Evolutionary conservation across 148 eudicot species (phyloP).

Genomic region (Oxyria digyna): DNA sequence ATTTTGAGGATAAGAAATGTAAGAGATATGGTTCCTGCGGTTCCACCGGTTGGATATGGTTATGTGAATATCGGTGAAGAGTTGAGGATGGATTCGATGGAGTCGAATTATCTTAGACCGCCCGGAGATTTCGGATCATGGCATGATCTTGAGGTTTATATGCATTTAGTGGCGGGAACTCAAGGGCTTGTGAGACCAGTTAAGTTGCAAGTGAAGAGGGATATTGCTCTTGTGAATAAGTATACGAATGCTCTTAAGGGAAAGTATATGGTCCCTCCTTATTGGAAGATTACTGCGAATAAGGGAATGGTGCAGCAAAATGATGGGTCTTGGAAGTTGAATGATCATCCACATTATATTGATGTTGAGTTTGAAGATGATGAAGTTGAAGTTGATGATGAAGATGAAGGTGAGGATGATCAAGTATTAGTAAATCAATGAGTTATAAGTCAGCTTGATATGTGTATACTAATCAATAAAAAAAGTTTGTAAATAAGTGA

Average conservation of each 20-base stretch:
- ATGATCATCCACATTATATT: neutral
- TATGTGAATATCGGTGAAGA: neutral
- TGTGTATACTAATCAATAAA: too few species aligned
- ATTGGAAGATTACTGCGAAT: slow-evolving; percentile 21
- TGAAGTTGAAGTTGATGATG: too few species aligned
- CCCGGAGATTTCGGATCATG: neutral
- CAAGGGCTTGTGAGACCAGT: slow-evolving; percentile 17
- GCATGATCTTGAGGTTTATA: slow-evolving; percentile 8
- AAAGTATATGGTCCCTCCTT: slow-evolving; percentile 12
- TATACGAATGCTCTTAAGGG: slow-evolving; percentile 12
- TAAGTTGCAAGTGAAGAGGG: slow-evolving; percentile 14
- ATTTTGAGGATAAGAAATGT: neutral
- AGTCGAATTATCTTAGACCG: neutral
- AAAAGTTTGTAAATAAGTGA: too few species aligned
- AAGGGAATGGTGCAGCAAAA: slow-evolving; percentile 9
- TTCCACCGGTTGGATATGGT: neutral
- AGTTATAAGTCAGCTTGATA: too few species aligned
- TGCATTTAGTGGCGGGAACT: slow-evolving; percentile 12
- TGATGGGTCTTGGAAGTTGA: slow-evolving; percentile 8
- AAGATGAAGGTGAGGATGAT: too few species aligned
- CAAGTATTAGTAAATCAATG: too few species aligned
- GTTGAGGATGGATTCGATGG: neutral
- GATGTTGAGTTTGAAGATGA: too few species aligned
- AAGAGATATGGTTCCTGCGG: neutral
- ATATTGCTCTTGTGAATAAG: slow-evolving; percentile 25